Evolutionary conservation across 2,329 filamentous ascomycete genomes (phyloP).

Genomic region (Zasmidium citrigriseum): DNA sequence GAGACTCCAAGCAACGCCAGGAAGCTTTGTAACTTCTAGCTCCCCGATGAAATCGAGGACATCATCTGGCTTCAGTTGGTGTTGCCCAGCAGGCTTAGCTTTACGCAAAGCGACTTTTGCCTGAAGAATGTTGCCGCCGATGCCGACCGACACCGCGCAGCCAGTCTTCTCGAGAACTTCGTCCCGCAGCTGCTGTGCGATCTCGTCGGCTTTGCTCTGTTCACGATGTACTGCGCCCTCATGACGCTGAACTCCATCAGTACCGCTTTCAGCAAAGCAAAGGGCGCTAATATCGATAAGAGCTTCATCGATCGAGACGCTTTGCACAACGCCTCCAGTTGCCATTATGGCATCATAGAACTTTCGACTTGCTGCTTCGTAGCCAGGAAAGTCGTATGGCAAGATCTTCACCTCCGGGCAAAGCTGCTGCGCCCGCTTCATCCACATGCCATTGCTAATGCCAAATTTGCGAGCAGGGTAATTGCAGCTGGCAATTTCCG

Average conservation of each 20-base stretch:
- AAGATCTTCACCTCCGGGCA: slow-evolving; percentile 85
- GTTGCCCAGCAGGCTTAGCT: slow-evolving; percentile 92
- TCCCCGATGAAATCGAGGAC: slow-evolving; percentile 74
- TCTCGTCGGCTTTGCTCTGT: slow-evolving; percentile 73
- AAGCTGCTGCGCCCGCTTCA: slow-evolving; percentile 81
- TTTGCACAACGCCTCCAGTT: slow-evolving; percentile 83
- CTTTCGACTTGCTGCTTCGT: slow-evolving; percentile 83
- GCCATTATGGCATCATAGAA: slow-evolving; percentile 86
- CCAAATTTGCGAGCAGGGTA: slow-evolving; percentile 85
- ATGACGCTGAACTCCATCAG: slow-evolving; percentile 63
- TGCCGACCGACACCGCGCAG: slow-evolving; percentile 89
- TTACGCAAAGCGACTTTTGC: slow-evolving; percentile 88
- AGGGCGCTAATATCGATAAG: slow-evolving; percentile 78
- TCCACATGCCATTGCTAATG: slow-evolving; percentile 99
- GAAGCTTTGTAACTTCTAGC: slow-evolving; percentile 77
- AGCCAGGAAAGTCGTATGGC: slow-evolving; percentile 94
- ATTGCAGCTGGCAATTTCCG: slow-evolving; percentile 97
- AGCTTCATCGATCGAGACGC: slow-evolving; percentile 95
- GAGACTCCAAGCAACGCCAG: slow-evolving; percentile 90
- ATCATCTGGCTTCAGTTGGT: slow-evolving; percentile 80
- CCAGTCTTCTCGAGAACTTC: slow-evolving; percentile 73
- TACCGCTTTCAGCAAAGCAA: slow-evolving; percentile 66
- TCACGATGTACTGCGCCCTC: slow-evolving; percentile 75
- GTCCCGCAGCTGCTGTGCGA: slow-evolving; percentile 67
- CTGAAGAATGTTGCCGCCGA: slow-evolving; percentile 84